Base-by-base conservation (phyloP, 345 rosid species). In the Eucalyptus pumila region DNA sequence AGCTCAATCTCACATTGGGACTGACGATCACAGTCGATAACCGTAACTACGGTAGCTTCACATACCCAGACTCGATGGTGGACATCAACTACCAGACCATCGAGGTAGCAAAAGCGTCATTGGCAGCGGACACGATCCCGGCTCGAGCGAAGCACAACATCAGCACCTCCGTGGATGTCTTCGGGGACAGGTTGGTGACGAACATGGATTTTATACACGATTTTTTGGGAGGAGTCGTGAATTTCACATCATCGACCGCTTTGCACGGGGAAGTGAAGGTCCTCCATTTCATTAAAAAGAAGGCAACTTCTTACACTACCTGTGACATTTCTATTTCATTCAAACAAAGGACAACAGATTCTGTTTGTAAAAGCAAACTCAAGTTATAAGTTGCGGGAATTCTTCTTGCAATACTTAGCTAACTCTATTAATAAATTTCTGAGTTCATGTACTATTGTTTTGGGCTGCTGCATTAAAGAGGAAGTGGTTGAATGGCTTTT, bases 41-140 rank as follows among this genome's bases (percentile, higher is more conserved):
- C 62, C 91, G 44, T 45, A 94, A 93, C 49, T 92, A 93, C 27
- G 94, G 94, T 16, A 88, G 92, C 60, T 94, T 92, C 87, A 80
- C 76, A 76, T 91, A 92, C 83, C 23, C 88, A 17, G 48, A 92
- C 24, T 83, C 89, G 51, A 90, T 89, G 10, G 88, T 92, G 15
- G 88, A 88, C 48, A 34, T 94, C 15, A 86, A 26, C 58, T 93
- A 94, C 52, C 87, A 51, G 3, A 92, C 86, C 3, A 62, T 86
- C 1, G 49, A 87, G 7, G 90, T 90, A 2, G 95, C 86, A 1
- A 92, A 92, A 45, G 94, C 91, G 21, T 89, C 90, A 4, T 86
- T 94, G 5, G 51, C 72, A 7, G 87, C 34, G 0, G 95, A 90
- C 80, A 56, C 65, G 8, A 91, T 94, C 80, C 91, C 90, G 2